A percentile compares a stretch with the other conserved stretches of the same genome.
Conservation (phyloP, 2,329 filamentous ascomycete genomes). For the Talaromyces sp. region DNA sequence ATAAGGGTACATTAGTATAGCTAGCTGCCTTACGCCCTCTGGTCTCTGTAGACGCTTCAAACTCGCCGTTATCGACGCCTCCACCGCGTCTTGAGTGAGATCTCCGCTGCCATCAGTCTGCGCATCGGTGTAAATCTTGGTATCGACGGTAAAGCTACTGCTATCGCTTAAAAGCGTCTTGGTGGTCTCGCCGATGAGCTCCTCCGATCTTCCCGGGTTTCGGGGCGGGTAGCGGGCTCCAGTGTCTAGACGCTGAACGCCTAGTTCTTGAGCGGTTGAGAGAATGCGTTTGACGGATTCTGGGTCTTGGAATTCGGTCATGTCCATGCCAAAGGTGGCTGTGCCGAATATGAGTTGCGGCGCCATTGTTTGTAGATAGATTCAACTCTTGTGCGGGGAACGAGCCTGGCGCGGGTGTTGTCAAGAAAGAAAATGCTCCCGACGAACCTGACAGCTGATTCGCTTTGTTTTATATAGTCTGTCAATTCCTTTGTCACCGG, state of each 20-base stretch:
- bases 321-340: neutral
- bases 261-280: neutral
- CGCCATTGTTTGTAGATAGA: neutral
- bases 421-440: neutral
- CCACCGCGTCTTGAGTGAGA: conserved; percentile 20
- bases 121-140: conserved; percentile 26
- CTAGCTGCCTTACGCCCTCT: conserved; percentile 1
- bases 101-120: conserved; percentile 25
- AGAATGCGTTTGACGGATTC: conserved; percentile 4
- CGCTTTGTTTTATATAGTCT: too few relatives aligned
- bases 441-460: neutral
- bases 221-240: conserved; percentile 30
- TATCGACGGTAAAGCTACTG: conserved; percentile 27
- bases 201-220: conserved; percentile 27
- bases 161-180: conserved; percentile 6
- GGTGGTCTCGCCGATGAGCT: conserved; percentile 26
- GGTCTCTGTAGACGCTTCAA: conserved; percentile 19
- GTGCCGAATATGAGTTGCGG: conserved; percentile 11
- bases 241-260: conserved; percentile 16
- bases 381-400: neutral
- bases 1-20: neutral
- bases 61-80: conserved; percentile 23
- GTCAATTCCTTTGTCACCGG: neutral
- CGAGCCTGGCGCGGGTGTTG: neutral
- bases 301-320: neutral